Base-by-base conservation (phyloP, 2,329 filamentous ascomycete genomes). In the Pyrenophora tritici-repentis region DNA sequence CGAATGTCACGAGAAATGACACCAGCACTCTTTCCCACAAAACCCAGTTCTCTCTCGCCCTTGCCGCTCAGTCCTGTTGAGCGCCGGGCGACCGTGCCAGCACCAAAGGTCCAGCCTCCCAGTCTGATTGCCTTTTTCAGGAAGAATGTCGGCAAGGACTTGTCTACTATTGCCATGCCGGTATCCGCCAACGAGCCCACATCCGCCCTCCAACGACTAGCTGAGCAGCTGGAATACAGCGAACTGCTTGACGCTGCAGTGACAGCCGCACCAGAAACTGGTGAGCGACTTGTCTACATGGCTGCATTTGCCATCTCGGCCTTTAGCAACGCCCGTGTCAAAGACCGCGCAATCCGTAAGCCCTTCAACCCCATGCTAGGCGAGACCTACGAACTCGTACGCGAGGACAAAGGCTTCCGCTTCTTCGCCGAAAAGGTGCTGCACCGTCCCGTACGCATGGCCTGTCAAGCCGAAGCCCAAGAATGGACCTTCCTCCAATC, bases 141-240 rank as follows among this genome's bases (percentile, higher is more conserved):
- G 61, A 99, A 97, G 75, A 99, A 99, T 63, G 94, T 97, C 8
- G 94, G 94, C 68, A 99, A 99, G 74, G 94, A 99, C 73, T 79
- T 99, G 41, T 96, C 91, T 53, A 95, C 91, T 2, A 96, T 99
- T 59, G 92, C 91, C 40, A 97, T 97, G 93, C 94, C 94, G 0
- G 94, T 97, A 1, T 96, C 93, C 4, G 87, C 93, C 18, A 99
- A 99, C 73, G 94, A 99, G 71, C 94, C 94, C 0, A 84, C 87
- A 1, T 97, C 93, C 0, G 77, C 96, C 9, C 80, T 97, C 4
- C 94, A 99, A 72, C 88, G 93, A 54, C 83, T 92, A 3, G 89
- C 93, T 0, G 94, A 99, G 73, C 89, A 93, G 66, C 75, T 97
- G 40, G 94, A 99, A 72, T 97, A 99, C 73, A 89, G 90, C 0